Conservation (phyloP, 164 flowering plant species). For the Sextonia rubra region DNA sequence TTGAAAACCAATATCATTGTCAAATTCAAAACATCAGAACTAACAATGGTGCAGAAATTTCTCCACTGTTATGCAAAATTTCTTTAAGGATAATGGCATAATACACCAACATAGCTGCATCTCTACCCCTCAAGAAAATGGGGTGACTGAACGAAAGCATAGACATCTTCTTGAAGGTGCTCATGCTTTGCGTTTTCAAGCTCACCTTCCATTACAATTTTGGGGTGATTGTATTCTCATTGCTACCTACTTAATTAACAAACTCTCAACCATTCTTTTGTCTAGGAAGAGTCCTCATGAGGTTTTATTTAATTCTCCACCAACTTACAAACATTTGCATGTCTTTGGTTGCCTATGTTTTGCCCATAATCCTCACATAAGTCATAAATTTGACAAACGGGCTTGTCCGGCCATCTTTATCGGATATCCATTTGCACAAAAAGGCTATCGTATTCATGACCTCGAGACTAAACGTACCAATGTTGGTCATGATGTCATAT, state of each 20-base stretch:
- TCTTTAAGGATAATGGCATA: background rate
- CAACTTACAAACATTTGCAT: background rate
- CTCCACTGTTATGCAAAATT: conserved; percentile 4
- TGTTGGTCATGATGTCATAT: background rate
- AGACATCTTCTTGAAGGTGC: conserved; percentile 3
- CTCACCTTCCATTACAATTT: background rate
- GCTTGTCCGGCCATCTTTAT: background rate
- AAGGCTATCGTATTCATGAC: background rate
- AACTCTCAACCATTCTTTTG: background rate
- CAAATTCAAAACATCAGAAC: background rate
- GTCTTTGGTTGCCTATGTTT: background rate
- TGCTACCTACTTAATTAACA: background rate
- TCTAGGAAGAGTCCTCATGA: background rate
- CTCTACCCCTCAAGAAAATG: conserved; percentile 6
- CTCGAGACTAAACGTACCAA: background rate
- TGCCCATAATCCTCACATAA: background rate
- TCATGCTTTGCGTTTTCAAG: background rate
- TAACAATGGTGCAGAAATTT: conserved; percentile 5
- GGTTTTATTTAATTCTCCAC: background rate
- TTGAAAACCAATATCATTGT: conserved; percentile 3
- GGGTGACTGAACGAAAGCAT: conserved; percentile 2
- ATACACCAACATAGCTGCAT: background rate
- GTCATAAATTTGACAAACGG: background rate
- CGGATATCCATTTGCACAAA: background rate
- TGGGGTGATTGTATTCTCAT: background rate